Base-by-base conservation (phyloP, 495 filamentous ascomycete species). In the Apiosordaria backusii region DNA sequence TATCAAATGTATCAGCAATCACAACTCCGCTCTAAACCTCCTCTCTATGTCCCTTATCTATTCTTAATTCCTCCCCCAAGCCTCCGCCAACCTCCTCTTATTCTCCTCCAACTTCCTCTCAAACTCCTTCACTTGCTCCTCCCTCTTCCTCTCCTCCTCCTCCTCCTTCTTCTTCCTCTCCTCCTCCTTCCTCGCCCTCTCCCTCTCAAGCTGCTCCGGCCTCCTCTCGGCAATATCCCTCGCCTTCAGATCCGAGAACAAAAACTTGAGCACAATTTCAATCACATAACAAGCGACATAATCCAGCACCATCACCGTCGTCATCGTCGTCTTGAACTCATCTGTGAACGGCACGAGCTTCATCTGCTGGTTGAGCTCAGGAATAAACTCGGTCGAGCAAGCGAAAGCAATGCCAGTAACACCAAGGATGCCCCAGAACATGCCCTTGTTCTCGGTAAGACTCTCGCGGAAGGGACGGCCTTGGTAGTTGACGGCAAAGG, bases 401-500 rank as follows among this genome's bases (percentile, higher is more conserved):
- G 91, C 90, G 78, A 99, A 98, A 7, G 95, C 95, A 57, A 98
- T 89, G 24, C 79, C 92, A 4, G 93, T 89, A 9, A 97, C 93
- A 62, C 88, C 89, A 6, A 98, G 79, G 60, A 99, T 88, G 64
- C 95, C 96, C 85, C 89, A 98, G 82, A 93, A 99, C 95, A 99
- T 99, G 74, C 92, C 92, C 71, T 86, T 88, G 81, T 99, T 99
- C 81, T 98, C 96, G 1, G 89, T 86, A 62, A 99, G 92, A 9
- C 90, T 89, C 78, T 99, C 95, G 64, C 95, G 90, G 88, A 99
- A 99, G 3, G 95, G 95, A 23, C 95, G 90, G 63, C 95, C 95
- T 77, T 99, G 95, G 81, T 99, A 99, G 83, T 99, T 99, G 85
- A 98, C 95, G 50, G 95, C 93, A 74, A 99, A 99, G 9, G 95